Conservation (phyloP, 176 grass and related monocot genomes). For the Zea luxurians region DNA sequence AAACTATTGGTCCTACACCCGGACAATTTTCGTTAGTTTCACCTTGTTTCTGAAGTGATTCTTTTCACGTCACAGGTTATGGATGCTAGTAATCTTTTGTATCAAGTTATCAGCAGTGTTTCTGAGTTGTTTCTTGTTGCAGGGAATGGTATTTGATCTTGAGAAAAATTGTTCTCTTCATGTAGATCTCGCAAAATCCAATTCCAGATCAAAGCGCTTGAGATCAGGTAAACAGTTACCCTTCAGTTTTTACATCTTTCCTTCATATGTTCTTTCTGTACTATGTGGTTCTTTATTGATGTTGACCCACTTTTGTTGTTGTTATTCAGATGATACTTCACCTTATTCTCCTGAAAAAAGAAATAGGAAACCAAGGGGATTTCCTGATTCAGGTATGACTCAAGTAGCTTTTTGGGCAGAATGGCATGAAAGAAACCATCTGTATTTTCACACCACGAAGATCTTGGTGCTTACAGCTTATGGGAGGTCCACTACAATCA, state of each 20-base stretch:
- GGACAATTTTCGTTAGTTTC: background rate
- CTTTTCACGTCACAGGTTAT: background rate
- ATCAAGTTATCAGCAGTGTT: background rate
- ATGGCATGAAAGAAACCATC: background rate
- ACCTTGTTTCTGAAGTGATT: background rate
- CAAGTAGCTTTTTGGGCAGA: background rate
- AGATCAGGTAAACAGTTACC: slow-evolving; percentile 59
- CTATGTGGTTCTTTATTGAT: slow-evolving; percentile 5
- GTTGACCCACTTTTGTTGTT: background rate
- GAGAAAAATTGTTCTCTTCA: slow-evolving; percentile 79
- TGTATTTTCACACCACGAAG: background rate
- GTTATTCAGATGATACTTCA: slow-evolving; percentile 44
- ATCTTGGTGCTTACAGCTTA: background rate
- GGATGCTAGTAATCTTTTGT: background rate
- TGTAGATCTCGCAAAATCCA: slow-evolving; percentile 90
- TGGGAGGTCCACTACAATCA: slow-evolving; percentile 1
- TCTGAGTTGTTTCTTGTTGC: background rate
- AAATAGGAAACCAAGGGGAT: slow-evolving; percentile 58
- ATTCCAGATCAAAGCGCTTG: slow-evolving; percentile 81
- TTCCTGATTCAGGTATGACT: slow-evolving; percentile 68
- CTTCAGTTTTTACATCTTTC: slow-evolving; percentile 1
- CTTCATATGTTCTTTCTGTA: background rate
- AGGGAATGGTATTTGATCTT: slow-evolving; percentile 94
- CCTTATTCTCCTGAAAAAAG: slow-evolving; percentile 54
- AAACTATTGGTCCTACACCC: background rate